Percentiles rank a stretch among this genome's conserved stretches.
Evolutionary conservation across 1,284 basidiomycete species (phyloP).

Genomic region (Ceratobasidium sp.): DNA sequence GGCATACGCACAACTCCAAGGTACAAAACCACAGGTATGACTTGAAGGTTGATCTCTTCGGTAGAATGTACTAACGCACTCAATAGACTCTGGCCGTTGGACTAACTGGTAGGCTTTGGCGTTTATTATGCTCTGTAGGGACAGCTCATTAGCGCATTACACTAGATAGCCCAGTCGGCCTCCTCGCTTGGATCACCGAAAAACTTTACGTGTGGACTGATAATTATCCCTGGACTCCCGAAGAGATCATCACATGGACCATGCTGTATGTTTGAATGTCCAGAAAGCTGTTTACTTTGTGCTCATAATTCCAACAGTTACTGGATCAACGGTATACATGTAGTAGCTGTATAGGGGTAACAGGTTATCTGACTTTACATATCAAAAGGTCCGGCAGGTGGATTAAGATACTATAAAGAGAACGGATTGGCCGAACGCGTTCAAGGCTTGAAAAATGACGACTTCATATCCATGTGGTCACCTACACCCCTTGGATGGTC

Average conservation of each 20-base stretch:
- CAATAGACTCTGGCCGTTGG: constrained; percentile 42
- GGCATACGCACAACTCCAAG: constrained; percentile 41
- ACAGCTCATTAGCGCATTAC: not conserved
- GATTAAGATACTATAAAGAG: constrained; percentile 43
- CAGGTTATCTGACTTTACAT: not conserved
- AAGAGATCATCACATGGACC: constrained; percentile 43
- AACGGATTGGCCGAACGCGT: not conserved
- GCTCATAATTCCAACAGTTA: not conserved
- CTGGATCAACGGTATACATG: constrained; percentile 25
- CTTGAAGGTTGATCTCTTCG: not conserved
- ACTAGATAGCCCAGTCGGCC: constrained; percentile 42
- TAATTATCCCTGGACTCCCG: constrained; percentile 42
- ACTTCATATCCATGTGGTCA: constrained; percentile 8
- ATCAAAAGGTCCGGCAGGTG: constrained; percentile 36
- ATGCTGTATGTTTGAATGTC: constrained; percentile 38
- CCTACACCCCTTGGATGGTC: constrained; percentile 41
- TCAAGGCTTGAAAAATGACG: not conserved
- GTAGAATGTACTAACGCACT: not conserved
- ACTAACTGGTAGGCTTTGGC: constrained; percentile 35
- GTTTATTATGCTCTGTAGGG: no score
- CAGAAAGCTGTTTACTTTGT: not conserved
- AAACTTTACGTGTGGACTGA: constrained; percentile 43
- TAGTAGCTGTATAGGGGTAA: not conserved
- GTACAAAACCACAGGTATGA: constrained; percentile 43
- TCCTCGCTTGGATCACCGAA: constrained; percentile 44